phyloP scores from a whole-genome alignment of 139 green algal genomes.

The Micractinium conductrix region DNA sequence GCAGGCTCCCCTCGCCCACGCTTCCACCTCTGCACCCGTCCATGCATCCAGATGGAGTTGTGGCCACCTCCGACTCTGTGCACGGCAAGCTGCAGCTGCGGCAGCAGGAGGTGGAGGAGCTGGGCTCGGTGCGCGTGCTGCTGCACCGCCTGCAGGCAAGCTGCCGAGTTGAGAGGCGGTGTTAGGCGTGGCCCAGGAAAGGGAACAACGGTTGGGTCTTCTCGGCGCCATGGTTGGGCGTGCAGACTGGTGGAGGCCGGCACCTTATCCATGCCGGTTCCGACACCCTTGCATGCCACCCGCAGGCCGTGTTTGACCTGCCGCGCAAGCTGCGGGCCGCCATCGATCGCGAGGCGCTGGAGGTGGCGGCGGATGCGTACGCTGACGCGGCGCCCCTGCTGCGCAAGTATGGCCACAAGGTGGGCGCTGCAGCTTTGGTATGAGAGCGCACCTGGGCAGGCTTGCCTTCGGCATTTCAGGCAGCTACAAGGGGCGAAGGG shows the following conservation, averaged over 20 bases:
- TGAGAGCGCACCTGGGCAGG: too few species aligned
- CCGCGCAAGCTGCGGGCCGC: slow-evolving; percentile 70
- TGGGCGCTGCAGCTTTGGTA: too few species aligned
- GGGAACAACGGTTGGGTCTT: too few species aligned
- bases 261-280: too few species aligned
- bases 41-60: slow-evolving; percentile 61
- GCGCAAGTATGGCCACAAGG: slow-evolving; percentile 75
- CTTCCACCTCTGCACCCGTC: not conserved
- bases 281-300: too few species aligned
- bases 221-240: too few species aligned
- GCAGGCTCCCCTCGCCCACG: not conserved
- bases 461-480: too few species aligned
- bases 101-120: slow-evolving; percentile 86
- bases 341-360: slow-evolving; percentile 71
- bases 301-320: slow-evolving; percentile 85
- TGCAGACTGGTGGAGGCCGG: too few species aligned
- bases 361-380: slow-evolving; percentile 78
- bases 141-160: slow-evolving; percentile 85
- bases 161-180: too few species aligned
- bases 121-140: slow-evolving; percentile 80
- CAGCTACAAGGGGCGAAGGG: too few species aligned
- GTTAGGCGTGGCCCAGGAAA: too few species aligned
- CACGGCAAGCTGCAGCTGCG: slow-evolving; percentile 83
- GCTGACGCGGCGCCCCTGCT: slow-evolving; percentile 80
- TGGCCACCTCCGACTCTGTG: slow-evolving; percentile 72